phyloP scores from a whole-genome alignment of 805 yeast genomes.

The Yarrowia alimentaria region DNA sequence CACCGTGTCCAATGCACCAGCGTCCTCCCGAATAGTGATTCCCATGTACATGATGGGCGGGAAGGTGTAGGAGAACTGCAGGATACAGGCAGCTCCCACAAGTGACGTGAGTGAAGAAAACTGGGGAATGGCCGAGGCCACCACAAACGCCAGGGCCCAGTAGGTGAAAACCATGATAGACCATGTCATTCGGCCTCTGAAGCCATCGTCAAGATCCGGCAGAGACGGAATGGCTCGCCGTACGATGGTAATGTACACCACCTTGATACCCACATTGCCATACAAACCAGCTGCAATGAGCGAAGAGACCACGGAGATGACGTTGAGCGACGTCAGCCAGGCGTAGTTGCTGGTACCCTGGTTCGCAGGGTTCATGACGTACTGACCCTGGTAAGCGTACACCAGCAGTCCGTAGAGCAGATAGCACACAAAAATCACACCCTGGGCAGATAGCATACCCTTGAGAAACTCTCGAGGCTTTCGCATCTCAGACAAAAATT shows the following conservation, averaged over 20 bases:
- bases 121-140: conserved; percentile 46
- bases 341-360: conserved; percentile 40
- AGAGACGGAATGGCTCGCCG: conserved; percentile 40
- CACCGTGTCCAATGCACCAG: conserved; percentile 10
- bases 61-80: conserved; percentile 46
- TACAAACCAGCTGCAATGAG: conserved; percentile 46
- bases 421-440: conserved; percentile 42
- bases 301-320: conserved; percentile 42
- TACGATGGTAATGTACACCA: conserved; percentile 43
- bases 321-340: conserved; percentile 40
- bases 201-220: conserved; percentile 34
- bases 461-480: conserved; percentile 48
- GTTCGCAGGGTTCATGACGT: conserved; percentile 39
- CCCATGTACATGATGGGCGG: conserved; percentile 35
- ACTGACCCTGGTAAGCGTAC: conserved; percentile 47
- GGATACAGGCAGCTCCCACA: conserved; percentile 45
- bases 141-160: conserved; percentile 45
- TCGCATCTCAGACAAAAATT: conserved; percentile 47
- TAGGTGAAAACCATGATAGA: conserved; percentile 40
- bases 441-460: conserved; percentile 46
- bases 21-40: conserved; percentile 26
- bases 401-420: conserved; percentile 44
- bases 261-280: conserved; percentile 47
- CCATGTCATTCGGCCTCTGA: conserved; percentile 42
- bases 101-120: conserved; percentile 41